Evolutionary conservation across 345 rosid species (phyloP), one percentile per base, ranked within the genome.

Genomic region (Populus davidiana): DNA sequence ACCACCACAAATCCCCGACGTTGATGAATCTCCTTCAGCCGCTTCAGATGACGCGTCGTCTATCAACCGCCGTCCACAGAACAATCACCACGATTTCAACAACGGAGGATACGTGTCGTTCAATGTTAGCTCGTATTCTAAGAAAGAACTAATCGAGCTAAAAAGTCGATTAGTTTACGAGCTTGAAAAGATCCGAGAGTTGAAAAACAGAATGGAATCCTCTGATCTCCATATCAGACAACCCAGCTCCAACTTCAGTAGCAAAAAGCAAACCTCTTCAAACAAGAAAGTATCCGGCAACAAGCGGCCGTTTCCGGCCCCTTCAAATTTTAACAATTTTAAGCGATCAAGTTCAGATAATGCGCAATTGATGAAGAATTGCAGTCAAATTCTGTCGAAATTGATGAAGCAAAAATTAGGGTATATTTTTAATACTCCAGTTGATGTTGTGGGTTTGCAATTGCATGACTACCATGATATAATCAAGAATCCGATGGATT

Each of bases 401-500:
- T 83, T 92, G 83, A 91, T 92, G 93, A 92, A 90, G 80, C 91
- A 85, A 66, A 90, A 91, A 70, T 77, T 75, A 71, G 89, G 92
- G 65, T 88, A 89, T 81, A 79, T 92, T 14, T 92, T 92, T 33
- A 84, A 88, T 78, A 65, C 85, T 5, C 94, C 93, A 4, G 97
- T 92, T 8, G 94, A 92, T 82, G 91, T 88, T n/a, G 85, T 79
- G 2, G 88, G 88, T 1, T 2, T 89, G 80, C 85, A 89, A 12
- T 87, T 92, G 44, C 91, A 89, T 63, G 97, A 92, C 80, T 92
- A 92, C 63, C 65, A 78, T 12, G 85, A 87, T 23, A 82, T 92
- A 33, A 89, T 92, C 74, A 92, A 84, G 85, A 79, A 71, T 21
- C 97, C 97, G 0, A 92, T 92, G 94, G 97, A 92, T 90, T 90